A percentile compares a stretch with the other conserved stretches of the same genome.
Evolutionary conservation across 2,329 filamentous ascomycete species (phyloP).

Genomic region (Tricladium varicosporioides): DNA sequence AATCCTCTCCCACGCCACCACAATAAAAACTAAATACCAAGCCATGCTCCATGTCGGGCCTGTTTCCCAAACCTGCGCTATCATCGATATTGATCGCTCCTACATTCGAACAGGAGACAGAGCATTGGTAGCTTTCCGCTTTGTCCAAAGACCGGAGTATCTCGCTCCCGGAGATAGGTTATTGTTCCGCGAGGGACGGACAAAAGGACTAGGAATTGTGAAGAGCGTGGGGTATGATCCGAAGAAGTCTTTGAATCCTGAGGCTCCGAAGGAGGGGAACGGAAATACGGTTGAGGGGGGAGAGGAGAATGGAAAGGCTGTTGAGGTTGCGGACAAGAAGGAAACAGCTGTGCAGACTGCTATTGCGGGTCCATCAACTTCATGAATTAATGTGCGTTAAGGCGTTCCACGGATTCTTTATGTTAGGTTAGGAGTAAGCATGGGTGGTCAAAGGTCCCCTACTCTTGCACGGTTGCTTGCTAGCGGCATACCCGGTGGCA

Average conservation of each 20-base stretch:
- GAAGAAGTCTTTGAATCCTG: conserved; percentile 43
- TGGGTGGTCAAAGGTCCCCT: too few species aligned
- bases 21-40: conserved; percentile 95
- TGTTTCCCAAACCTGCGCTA: conserved; percentile 91
- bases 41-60: conserved; percentile 97
- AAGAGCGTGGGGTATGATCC: conserved; percentile 88
- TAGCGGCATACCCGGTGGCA: too few species aligned
- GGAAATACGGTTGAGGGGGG: not conserved
- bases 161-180: conserved; percentile 84
- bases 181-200: conserved; percentile 89
- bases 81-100: conserved; percentile 95
- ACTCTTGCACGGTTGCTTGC: too few species aligned
- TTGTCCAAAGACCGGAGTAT: conserved; percentile 93
- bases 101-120: conserved; percentile 93
- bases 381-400: too few species aligned
- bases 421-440: too few species aligned
- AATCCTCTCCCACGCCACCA: conserved; percentile 93
- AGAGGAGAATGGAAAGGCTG: conserved; percentile 4
- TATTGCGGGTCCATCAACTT: too few species aligned
- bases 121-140: conserved; percentile 91
- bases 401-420: too few species aligned
- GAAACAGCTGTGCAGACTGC: not conserved
- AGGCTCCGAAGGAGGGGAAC: conserved; percentile 30
- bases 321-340: not conserved
- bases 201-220: conserved; percentile 93